Evolutionary conservation across 2,329 filamentous ascomycete genomes (phyloP), one percentile per base, ranked within the genome.

Genomic region (Alternaria triticimaculans): DNA sequence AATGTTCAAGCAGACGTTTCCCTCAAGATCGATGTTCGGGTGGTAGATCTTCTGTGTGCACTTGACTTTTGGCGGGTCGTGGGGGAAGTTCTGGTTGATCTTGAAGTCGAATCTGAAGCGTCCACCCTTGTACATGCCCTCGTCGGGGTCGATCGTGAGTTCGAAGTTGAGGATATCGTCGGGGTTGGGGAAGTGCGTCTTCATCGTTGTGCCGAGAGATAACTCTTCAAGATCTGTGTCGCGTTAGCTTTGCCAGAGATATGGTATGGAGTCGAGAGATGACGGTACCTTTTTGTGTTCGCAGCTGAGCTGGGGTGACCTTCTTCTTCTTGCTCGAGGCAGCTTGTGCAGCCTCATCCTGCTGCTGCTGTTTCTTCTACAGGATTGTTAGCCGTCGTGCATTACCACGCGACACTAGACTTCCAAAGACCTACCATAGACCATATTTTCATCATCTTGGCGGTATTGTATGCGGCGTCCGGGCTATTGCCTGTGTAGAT

Each of bases 21-120:
- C 96, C 80, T 98, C 93, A 44, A 97, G 87, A 77, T 99, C 96
- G 79, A 99, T 99, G 82, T 99, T 99, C 6, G 96, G 96, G 80
- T 99, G 96, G 84, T 99, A 99, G 75, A 99, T 98, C 86, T 97
- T 98, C 83, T 99, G 93, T 72, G 90, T 92, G 84, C 96, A 98
- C 77, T 92, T 96, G 73, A 99, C 96, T 83, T 98, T 98, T 20
- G 96, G 96, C 67, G 96, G 94, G 80, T 98, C 94, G 83, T 98
- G 96, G 0, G 96, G 96, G 82, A 97, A 99, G 84, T 92, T 96
- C 78, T 95, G 92, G 81, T 93, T 94, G 84, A 99, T 97, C 67
- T 88, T 88, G 82, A 99, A 98, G 69, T 88, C 91, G 81, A 99
- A 99, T 64, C 90, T 89, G 83, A 98, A 99, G 63, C 86, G 85